Evolutionary conservation across 768 basidiomycete genomes (phyloP), one percentile per base, ranked within the genome.

Genomic region (Lentinula raphanica): DNA sequence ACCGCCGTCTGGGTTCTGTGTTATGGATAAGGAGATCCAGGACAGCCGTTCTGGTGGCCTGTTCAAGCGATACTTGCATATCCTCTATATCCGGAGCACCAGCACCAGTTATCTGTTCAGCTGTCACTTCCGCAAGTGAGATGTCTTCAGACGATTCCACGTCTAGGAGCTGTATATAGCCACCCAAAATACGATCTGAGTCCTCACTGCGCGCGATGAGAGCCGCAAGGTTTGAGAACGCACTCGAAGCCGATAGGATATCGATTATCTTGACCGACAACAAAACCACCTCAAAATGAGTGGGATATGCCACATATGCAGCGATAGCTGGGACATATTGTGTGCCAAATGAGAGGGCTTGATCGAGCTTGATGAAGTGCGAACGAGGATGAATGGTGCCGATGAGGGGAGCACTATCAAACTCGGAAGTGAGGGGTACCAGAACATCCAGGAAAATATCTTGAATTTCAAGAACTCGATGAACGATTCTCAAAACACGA

Each of bases 391-490:
- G 81, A 15, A 83, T 69, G 7, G 74, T 77, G 28, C 84, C 84
- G 25, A 84, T 71, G 46, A 86, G 67, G 0, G 80, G 69, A 0
- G 80, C 69, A 59, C 79, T 81, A 60, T 83, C 83, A 58, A 85
- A 76, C 56, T 92, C 87, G 19, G 82, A 74, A 7, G 95, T 79
- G 21, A 88, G 72, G 2, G 93, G 92, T 3, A 96, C 74, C 49
- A 96, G 81, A 23, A 94, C 86, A 56, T 98, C 94, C 40, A 94
- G 77, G 76, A 95, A 97, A 56, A 93, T 81, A 50, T 90, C 86
- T 66, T 98, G 94, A 27, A 93, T 80, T 61, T 94, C 90, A 58
- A 98, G 75, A 0, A 90, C 80, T 1, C 93, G 86, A 60, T 86
- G 82, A 15, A 92, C 78, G 61, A 96, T 92, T 54, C 94, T 79